Base-by-base conservation (phyloP, 208 protist species). In the Crithidia acanthocephali region DNA sequence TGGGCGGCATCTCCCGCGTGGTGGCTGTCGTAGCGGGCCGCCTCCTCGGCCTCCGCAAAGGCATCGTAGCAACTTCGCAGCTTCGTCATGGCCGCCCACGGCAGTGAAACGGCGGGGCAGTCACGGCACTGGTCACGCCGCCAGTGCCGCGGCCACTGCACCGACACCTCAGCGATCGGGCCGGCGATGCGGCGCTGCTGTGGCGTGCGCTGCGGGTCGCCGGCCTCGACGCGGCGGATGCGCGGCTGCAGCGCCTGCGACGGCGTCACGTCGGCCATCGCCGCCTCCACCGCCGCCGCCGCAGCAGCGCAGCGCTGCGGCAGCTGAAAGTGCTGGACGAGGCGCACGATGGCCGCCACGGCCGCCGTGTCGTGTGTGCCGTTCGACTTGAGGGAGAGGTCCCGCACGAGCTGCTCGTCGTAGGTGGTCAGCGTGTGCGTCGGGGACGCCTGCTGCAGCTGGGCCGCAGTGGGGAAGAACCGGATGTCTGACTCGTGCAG, bases 391-490 rank as follows among this genome's bases (percentile, higher is more conserved):
- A 96, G 51, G 28, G 88, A 85, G 27, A 96, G 71, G 72, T 96
- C 91, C 0, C 91, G 86, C 3, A 96, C 62, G 10, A 96, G 80
- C 80, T 96, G 91, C 64, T 87, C 87, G 63, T 96, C 85, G 69
- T 92, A 96, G 10, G 87, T 81, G 16, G 23, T 18, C 42, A 52
- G 59, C 25, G 35, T 42, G 45, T 50, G 23, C 22, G 40, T 25
- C 59, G 32, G 25, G 0, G 47, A 40, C 10, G 48, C 71, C 10
- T 40, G 42, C 23, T 42, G 62, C 56, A 76, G 63, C 63, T 76
- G 71, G 10, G 45, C 72, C 1, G 48, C 53, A 16, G 72, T 80
- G 16, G 83, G 86, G 55, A 88, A 87, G 57, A 88, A 87, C 28
- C 42, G 73, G 15, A 79, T 72, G 13, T 51, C 64, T 5, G 61